phyloP scores from a whole-genome alignment of 2,329 filamentous ascomycete genomes.

The Penicillium sclerotigenum region DNA sequence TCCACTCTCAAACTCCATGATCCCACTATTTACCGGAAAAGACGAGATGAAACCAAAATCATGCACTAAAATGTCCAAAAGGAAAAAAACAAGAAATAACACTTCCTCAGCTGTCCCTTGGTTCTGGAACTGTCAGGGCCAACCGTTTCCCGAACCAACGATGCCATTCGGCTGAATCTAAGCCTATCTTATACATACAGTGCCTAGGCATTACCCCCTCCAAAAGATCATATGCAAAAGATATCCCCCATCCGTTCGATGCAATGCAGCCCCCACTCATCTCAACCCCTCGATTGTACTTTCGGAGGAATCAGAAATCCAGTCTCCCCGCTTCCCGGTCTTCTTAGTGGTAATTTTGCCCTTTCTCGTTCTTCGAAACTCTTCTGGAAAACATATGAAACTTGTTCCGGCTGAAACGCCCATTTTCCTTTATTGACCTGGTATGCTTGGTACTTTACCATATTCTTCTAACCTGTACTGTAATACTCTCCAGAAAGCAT shows the following conservation, averaged over 20 bases:
- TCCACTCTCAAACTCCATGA: constrained; percentile 7
- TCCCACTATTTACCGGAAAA: constrained; percentile 9
- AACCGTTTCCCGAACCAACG: constrained; percentile 16
- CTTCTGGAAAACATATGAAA: constrained; percentile 27
- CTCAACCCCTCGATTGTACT: constrained; percentile 12
- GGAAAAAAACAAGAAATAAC: constrained; percentile 12
- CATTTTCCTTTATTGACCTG: background rate
- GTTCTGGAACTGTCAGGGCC: constrained; percentile 23
- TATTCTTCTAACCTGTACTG: constrained; percentile 14
- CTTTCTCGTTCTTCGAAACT: constrained; percentile 11
- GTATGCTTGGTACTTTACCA: constrained; percentile 9
- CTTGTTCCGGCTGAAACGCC: constrained; percentile 9
- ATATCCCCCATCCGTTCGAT: constrained; percentile 2
- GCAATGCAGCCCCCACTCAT: constrained; percentile 5
- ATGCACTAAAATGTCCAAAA: background rate
- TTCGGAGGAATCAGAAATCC: constrained; percentile 10
- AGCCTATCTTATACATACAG: constrained; percentile 1
- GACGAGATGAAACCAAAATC: constrained; percentile 6
- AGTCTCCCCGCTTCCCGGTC: constrained; percentile 10
- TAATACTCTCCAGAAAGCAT: constrained; percentile 18
- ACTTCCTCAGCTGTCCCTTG: constrained; percentile 21
- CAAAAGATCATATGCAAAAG: background rate
- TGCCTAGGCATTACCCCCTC: background rate
- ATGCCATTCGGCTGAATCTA: constrained; percentile 1
- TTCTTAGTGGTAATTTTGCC: constrained; percentile 19